Evolutionary conservation across 192 early-diverging fungal species (phyloP).

Genomic region (Powellomyces hirtus): DNA sequence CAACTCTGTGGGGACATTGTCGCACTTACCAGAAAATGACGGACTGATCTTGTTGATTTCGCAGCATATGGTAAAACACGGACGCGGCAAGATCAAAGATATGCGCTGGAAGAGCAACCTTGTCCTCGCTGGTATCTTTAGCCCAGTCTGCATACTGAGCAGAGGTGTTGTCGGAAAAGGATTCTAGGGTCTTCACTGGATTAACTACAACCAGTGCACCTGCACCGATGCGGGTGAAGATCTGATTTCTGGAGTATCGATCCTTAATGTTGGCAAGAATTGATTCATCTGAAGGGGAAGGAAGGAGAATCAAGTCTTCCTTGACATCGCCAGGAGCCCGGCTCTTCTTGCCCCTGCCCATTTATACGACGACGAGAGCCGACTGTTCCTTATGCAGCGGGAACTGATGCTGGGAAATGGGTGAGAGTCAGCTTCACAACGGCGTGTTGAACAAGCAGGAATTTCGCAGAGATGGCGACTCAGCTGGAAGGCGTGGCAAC

Average conservation of each 20-base stretch:
- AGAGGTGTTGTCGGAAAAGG: conserved; percentile 58
- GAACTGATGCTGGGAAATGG: too few species aligned
- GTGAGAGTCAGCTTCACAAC: too few species aligned
- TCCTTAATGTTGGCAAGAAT: conserved; percentile 35
- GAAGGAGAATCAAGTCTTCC: conserved; percentile 35
- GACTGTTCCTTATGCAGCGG: too few species aligned
- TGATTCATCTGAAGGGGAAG: conserved; percentile 9
- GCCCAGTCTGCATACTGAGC: conserved; percentile 63
- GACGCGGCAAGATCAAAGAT: conserved; percentile 79
- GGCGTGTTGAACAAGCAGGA: too few species aligned
- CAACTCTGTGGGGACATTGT: too few species aligned
- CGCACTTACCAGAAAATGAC: conserved; percentile 85
- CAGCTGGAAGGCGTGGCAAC: too few species aligned
- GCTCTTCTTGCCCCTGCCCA: conserved; percentile 7
- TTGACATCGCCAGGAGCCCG: conserved; percentile 24
- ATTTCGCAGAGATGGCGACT: too few species aligned
- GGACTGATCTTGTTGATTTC: conserved; percentile 88
- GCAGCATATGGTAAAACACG: conserved; percentile 84
- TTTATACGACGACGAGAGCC: too few species aligned
- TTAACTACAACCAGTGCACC: conserved; percentile 76
- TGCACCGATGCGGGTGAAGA: conserved; percentile 55
- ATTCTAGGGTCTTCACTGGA: conserved; percentile 66
- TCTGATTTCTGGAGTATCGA: conserved; percentile 32
- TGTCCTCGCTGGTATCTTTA: conserved; percentile 32
- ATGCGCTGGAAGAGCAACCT: conserved; percentile 61